phyloP scores from a whole-genome alignment of 768 basidiomycete species.

The Pisolithus tinctorius region DNA sequence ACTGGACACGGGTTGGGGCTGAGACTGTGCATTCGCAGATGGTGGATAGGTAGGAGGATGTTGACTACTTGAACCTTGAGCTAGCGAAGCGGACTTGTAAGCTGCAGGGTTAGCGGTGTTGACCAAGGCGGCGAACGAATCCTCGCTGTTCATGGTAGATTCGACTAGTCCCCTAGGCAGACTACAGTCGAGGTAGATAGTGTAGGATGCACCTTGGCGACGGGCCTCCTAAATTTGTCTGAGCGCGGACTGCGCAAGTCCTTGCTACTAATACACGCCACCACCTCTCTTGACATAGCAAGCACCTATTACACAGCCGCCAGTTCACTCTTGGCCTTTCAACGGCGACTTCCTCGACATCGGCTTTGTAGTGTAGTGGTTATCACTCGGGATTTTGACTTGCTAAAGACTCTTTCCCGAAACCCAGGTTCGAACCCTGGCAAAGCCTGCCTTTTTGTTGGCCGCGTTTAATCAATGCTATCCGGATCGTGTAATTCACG shows the following conservation, averaged over 20 bases:
- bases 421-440: slow-evolving; percentile 18
- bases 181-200: neutral
- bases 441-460: slow-evolving; percentile 6
- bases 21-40: slow-evolving; percentile 26
- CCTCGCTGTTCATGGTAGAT: slow-evolving; percentile 17
- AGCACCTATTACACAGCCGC: neutral
- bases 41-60: slow-evolving; percentile 48
- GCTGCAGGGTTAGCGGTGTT: slow-evolving; percentile 21
- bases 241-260: too few species aligned
- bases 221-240: neutral
- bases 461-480: too few species aligned
- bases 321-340: neutral
- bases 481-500: too few species aligned
- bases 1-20: slow-evolving; percentile 26
- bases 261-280: too few species aligned
- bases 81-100: neutral
- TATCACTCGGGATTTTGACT: slow-evolving; percentile 20
- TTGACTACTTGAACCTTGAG: slow-evolving; percentile 1
- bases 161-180: neutral
- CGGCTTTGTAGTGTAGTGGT: slow-evolving; percentile 17
- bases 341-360: too few species aligned
- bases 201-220: neutral
- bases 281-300: neutral
- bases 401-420: slow-evolving; percentile 1
- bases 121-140: slow-evolving; percentile 24